These are phyloP conservation scores for Xylariaceae sp. DNA, from an alignment of 2,329 filamentous ascomycete genomes.

Conservation along the genomic window DNA sequence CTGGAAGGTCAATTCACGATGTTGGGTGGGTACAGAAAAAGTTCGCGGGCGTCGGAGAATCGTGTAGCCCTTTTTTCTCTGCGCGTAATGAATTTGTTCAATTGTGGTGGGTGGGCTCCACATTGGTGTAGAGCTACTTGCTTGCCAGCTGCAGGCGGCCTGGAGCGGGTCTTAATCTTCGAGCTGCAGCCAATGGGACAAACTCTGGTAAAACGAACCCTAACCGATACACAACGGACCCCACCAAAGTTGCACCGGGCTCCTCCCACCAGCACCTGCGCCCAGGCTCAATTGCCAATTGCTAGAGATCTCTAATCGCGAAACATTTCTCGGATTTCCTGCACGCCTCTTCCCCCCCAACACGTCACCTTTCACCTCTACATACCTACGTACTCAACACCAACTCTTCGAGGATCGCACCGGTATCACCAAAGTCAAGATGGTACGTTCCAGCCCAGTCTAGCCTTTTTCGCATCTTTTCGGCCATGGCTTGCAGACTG, in stretches of 20 bases:
- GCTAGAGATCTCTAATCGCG: slow-evolving; percentile 25
- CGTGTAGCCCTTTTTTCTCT: slow-evolving; percentile 20
- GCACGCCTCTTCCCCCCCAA: slow-evolving; percentile 26
- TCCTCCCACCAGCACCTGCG: slow-evolving; percentile 15
- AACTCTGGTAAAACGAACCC: slow-evolving; percentile 40
- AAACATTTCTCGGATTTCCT: slow-evolving; percentile 33
- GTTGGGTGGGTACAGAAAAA: slow-evolving; percentile 21
- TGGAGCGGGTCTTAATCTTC: not conserved
- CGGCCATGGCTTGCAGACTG: not conserved
- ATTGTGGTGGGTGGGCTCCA: slow-evolving; percentile 20
- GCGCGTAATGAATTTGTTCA: slow-evolving; percentile 21
- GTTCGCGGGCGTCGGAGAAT: slow-evolving; percentile 9
- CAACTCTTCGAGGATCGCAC: slow-evolving; percentile 72
- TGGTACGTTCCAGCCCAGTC: slow-evolving; percentile 56
- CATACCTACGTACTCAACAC: slow-evolving; percentile 36
- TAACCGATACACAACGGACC: slow-evolving; percentile 40
- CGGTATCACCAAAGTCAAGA: slow-evolving; percentile 65
- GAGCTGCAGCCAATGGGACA: slow-evolving; percentile 35
- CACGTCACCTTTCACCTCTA: slow-evolving; percentile 29
- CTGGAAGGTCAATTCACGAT: not conserved
- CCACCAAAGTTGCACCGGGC: slow-evolving; percentile 15
- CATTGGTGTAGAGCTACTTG: slow-evolving; percentile 22
- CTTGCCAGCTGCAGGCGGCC: slow-evolving; percentile 16
- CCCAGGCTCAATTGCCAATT: slow-evolving; percentile 36
- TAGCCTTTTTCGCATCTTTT: not conserved